A percentile compares a stretch with the other conserved stretches of the same genome.
These are phyloP conservation scores for Micractinium sp. DNA, from an alignment of 139 green algal species.

Conservation along the genomic window DNA sequence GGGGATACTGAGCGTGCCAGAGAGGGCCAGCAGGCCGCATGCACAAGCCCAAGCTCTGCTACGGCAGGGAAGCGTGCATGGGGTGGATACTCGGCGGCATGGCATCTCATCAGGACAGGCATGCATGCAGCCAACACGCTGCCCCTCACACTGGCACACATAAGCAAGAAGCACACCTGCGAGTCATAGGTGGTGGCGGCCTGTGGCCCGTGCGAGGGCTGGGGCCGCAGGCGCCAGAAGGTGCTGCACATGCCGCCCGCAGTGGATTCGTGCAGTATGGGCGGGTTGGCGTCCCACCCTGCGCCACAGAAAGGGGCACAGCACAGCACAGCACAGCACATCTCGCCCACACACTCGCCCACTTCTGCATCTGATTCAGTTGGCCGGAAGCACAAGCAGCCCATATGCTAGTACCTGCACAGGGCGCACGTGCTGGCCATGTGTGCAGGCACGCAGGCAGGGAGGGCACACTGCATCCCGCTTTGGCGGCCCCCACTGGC, in stretches of 20 bases:
- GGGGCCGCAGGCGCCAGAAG: constrained; percentile 10
- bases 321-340: too few relatives aligned
- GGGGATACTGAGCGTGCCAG: too few relatives aligned
- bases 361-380: too few relatives aligned
- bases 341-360: too few relatives aligned
- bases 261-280: constrained; percentile 7
- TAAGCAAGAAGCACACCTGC: background rate
- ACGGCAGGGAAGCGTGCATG: background rate
- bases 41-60: too few relatives aligned
- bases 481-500: background rate
- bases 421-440: too few relatives aligned
- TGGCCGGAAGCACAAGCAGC: too few relatives aligned
- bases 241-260: constrained; percentile 29
- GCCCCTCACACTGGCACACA: background rate
- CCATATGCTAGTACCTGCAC: too few relatives aligned
- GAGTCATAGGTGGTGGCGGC: constrained; percentile 8
- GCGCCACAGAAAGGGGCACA: background rate
- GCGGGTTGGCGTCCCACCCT: constrained; percentile 26
- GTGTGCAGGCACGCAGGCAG: too few relatives aligned
- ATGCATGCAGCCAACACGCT: background rate
- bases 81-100: background rate
- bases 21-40: too few relatives aligned
- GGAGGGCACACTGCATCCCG: too few relatives aligned
- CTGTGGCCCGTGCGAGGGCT: background rate
- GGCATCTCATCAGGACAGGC: background rate